Evolutionary conservation across 2,329 filamentous ascomycete genomes (phyloP).

Genomic region (Fusarium hainanense): DNA sequence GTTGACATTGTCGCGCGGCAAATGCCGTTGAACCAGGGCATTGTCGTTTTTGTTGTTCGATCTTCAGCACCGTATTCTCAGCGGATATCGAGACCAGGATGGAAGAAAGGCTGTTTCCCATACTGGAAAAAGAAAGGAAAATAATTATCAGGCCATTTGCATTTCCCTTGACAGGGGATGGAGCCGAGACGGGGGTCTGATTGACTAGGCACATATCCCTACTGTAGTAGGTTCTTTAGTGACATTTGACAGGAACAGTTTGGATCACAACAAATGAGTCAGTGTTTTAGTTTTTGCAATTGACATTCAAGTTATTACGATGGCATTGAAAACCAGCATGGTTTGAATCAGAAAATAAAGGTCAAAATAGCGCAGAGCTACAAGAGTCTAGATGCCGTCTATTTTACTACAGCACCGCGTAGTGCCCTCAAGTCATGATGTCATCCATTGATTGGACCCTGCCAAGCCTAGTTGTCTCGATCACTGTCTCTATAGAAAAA

Average conservation of each 20-base stretch:
- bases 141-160: conserved; percentile 26
- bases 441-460: conserved; percentile 35
- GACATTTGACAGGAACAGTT: too few relatives aligned
- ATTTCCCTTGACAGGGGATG: not conserved
- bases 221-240: too few relatives aligned
- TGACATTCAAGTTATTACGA: not conserved
- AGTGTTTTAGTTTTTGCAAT: not conserved
- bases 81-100: conserved; percentile 29
- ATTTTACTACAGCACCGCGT: not conserved
- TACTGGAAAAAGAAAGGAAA: conserved; percentile 9
- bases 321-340: not conserved
- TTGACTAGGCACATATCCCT: too few relatives aligned
- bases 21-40: not conserved
- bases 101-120: conserved; percentile 12
- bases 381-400: not conserved
- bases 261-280: conserved; percentile 14
- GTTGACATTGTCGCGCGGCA: not conserved
- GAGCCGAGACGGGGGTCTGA: conserved; percentile 4
- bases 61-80: conserved; percentile 27
- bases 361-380: not conserved
- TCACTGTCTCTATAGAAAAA: not conserved
- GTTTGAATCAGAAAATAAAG: not conserved
- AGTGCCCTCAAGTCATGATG: conserved; percentile 17
- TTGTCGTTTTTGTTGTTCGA: conserved; percentile 7
- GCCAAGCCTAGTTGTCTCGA: conserved; percentile 8